phyloP scores from a whole-genome alignment of 768 basidiomycete genomes.

The Strobilomyces dryophilus region DNA sequence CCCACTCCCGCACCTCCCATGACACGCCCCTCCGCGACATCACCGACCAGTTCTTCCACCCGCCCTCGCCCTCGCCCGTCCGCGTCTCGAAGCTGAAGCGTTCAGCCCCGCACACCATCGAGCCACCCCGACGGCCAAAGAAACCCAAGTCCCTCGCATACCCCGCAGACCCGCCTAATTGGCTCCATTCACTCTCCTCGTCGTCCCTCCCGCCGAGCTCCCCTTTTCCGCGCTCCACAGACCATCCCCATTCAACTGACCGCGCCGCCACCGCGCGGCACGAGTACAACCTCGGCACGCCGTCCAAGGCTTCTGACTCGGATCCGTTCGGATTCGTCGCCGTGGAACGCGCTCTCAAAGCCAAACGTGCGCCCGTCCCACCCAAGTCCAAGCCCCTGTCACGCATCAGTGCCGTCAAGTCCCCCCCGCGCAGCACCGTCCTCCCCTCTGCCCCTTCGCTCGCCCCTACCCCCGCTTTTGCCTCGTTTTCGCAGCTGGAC shows the following conservation, averaged over 20 bases:
- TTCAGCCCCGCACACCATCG: slow-evolving; percentile 8
- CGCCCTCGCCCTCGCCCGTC: slow-evolving; percentile 29
- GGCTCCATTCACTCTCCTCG: slow-evolving; percentile 21
- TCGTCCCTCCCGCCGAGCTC: slow-evolving; percentile 35
- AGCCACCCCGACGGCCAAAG: slow-evolving; percentile 31
- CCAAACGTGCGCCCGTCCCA: slow-evolving; percentile 28
- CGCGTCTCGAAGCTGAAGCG: slow-evolving; percentile 22
- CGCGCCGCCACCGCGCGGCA: slow-evolving; percentile 7
- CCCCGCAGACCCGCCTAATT: slow-evolving; percentile 31
- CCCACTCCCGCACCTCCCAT: slow-evolving; percentile 16
- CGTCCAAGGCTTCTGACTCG: slow-evolving; percentile 30
- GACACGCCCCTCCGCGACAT: slow-evolving; percentile 29
- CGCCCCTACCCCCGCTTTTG: slow-evolving; percentile 7
- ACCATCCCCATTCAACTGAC: background rate
- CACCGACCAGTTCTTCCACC: slow-evolving; percentile 33
- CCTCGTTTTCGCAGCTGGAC: slow-evolving; percentile 36
- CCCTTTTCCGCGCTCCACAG: slow-evolving; percentile 21
- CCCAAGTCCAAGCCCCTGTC: slow-evolving; percentile 2
- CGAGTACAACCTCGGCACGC: slow-evolving; percentile 20
- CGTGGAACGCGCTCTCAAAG: slow-evolving; percentile 48
- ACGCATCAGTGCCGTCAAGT: slow-evolving; percentile 13
- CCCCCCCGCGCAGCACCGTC: slow-evolving; percentile 19
- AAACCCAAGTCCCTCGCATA: slow-evolving; percentile 29
- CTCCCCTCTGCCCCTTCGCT: slow-evolving; percentile 14
- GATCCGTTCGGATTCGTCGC: slow-evolving; percentile 60